These are phyloP conservation scores for Anastatica hierochuntica DNA, from an alignment of 345 rosid species.

Conservation along the genomic window DNA sequence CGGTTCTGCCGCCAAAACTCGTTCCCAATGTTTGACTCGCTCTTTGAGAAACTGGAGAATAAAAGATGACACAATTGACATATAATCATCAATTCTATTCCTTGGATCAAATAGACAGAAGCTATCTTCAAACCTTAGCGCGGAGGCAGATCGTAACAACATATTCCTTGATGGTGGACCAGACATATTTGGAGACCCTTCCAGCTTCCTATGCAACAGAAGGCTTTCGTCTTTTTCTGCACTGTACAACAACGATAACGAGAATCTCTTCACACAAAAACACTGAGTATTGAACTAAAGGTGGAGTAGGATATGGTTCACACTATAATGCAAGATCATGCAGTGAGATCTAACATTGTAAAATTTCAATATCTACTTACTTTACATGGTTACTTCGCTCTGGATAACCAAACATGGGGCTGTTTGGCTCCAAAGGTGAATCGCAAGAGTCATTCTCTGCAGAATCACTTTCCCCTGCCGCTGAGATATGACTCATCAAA, in stretches of 20 bases:
- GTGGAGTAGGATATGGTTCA: slow-evolving; percentile 6
- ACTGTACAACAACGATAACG: slow-evolving; percentile 33
- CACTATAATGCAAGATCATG: neutral
- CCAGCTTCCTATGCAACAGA: slow-evolving; percentile 52
- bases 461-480: slow-evolving; percentile 99
- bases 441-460: slow-evolving; percentile 99
- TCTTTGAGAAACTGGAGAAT: slow-evolving; percentile 61
- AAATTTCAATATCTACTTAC: slow-evolving; percentile 14
- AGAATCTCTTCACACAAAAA: slow-evolving; percentile 7
- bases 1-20: slow-evolving; percentile 83
- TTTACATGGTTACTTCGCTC: slow-evolving; percentile 20
- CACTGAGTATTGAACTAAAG: neutral
- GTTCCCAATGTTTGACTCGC: slow-evolving; percentile 86
- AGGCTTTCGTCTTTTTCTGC: slow-evolving; percentile 76
- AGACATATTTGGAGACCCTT: slow-evolving; percentile 50
- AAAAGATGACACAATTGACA: slow-evolving; percentile 14
- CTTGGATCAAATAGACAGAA: neutral
- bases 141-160: slow-evolving; percentile 46
- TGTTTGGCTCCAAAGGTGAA: slow-evolving; percentile 96
- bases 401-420: slow-evolving; percentile 45
- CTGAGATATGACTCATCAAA: slow-evolving; percentile 76
- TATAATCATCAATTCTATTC: neutral
- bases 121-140: slow-evolving; percentile 14
- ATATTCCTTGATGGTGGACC: slow-evolving; percentile 65
- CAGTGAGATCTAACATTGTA: slow-evolving; percentile 4